These are phyloP conservation scores for Neurospora sp. DNA, from an alignment of 495 filamentous ascomycete species.

Conservation along the genomic window DNA sequence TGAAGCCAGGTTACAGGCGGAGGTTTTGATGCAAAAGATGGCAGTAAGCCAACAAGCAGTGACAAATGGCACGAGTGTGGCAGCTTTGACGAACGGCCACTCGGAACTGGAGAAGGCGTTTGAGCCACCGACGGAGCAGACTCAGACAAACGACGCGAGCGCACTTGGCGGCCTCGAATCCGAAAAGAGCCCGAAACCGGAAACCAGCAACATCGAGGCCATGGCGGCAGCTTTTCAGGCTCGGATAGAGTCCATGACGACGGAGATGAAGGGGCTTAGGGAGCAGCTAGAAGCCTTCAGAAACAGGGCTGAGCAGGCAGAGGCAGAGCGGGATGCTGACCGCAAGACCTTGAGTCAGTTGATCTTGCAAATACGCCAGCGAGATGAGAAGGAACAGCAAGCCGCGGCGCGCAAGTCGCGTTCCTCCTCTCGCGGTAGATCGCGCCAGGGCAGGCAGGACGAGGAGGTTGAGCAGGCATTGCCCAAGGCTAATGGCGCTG, in stretches of 20 bases:
- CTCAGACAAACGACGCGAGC: conserved; percentile 14
- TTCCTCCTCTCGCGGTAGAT: conserved; percentile 11
- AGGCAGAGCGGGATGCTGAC: conserved; percentile 56
- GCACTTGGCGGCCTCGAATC: not conserved
- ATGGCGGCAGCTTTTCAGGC: conserved; percentile 51
- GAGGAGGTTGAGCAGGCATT: conserved; percentile 1
- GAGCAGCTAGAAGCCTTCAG: conserved; percentile 70
- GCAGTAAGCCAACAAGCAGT: conserved; percentile 41
- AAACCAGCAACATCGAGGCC: conserved; percentile 32
- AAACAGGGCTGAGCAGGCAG: conserved; percentile 66
- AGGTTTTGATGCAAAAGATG: conserved; percentile 64
- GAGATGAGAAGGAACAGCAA: conserved; percentile 42
- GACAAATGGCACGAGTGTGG: conserved; percentile 23
- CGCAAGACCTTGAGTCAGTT: conserved; percentile 76
- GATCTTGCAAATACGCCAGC: conserved; percentile 69
- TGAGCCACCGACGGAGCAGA: conserved; percentile 28
- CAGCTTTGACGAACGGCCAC: conserved; percentile 21
- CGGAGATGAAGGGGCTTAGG: conserved; percentile 76
- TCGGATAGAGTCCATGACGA: conserved; percentile 67
- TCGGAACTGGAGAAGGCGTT: conserved; percentile 28
- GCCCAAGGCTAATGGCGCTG: conserved; percentile 8
- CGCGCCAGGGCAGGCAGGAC: not conserved
- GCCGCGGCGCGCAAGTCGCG: conserved; percentile 17
- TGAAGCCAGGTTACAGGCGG: conserved; percentile 69
- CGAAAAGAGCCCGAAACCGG: conserved; percentile 25